Conservation (phyloP, 805 yeast genomes). For the Teunomyces panamensis region DNA sequence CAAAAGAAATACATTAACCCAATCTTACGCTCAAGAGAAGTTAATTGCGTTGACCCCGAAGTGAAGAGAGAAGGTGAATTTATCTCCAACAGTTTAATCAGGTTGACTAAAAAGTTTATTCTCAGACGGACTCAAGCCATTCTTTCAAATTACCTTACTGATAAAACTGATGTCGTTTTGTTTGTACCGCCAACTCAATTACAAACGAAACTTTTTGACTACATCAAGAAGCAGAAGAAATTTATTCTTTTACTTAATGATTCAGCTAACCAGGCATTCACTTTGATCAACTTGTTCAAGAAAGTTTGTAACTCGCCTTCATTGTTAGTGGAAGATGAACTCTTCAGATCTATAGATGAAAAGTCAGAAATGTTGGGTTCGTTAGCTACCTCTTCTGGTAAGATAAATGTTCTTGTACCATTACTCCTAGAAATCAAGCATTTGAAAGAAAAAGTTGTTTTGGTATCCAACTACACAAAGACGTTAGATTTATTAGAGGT, state of each 20-base stretch:
- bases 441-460: slow-evolving; percentile 67
- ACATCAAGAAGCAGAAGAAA: slow-evolving; percentile 40
- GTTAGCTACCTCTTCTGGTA: slow-evolving; percentile 44
- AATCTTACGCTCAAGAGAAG: slow-evolving; percentile 64
- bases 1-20: slow-evolving; percentile 67
- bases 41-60: slow-evolving; percentile 49
- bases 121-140: slow-evolving; percentile 68
- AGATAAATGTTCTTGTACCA: slow-evolving; percentile 57
- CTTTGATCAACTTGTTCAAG: slow-evolving; percentile 69
- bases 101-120: slow-evolving; percentile 62
- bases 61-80: slow-evolving; percentile 56
- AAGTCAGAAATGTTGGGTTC: slow-evolving; percentile 12
- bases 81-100: slow-evolving; percentile 60
- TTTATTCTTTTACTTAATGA: slow-evolving; percentile 29
- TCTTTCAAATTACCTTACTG: slow-evolving; percentile 59
- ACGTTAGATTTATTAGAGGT: slow-evolving; percentile 75
- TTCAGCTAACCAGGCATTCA: slow-evolving; percentile 46
- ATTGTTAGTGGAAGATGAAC: slow-evolving; percentile 49
- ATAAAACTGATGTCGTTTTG: slow-evolving; percentile 70
- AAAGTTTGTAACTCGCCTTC: slow-evolving; percentile 84
- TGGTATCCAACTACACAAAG: slow-evolving; percentile 85
- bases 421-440: slow-evolving; percentile 49
- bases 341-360: slow-evolving; percentile 22
- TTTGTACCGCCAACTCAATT: slow-evolving; percentile 71
- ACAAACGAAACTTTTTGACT: slow-evolving; percentile 56